Base-by-base conservation (phyloP, 2,329 filamentous ascomycete genomes). In the Fusarium subtropicale region DNA sequence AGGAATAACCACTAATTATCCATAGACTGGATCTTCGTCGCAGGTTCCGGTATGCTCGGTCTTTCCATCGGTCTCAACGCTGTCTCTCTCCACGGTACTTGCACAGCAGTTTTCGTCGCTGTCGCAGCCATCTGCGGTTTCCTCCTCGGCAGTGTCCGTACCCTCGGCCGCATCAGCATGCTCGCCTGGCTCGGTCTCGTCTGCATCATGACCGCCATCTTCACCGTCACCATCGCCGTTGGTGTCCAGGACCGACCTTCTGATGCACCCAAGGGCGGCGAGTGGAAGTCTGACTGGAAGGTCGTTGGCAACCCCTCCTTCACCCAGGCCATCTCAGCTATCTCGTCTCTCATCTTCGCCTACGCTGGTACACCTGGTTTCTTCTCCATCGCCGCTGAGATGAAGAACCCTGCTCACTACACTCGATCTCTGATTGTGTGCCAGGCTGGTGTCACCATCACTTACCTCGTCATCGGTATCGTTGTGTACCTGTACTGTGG, bases 401-500 rank as follows among this genome's bases (percentile, higher is more conserved):
- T 79, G 78, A 64, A 71, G 3, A 71, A 77, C 7, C 78, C 78
- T 1, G 50, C 50, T 2, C 58, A 73, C 11, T 79, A 76, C 16
- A 76, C 71, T 0, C 70, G 75, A 1, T 54, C 71, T 0, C 60
- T 79, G 3, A 20, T 78, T 2, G 46, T 76, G 7, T 76, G 73
- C 59, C 75, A 67, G 64, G 54, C 16, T 56, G 75, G 60, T 1
- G 71, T 81, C 2, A 72, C 78, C 1, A 39, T 78, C 16, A 78
- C 76, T 20, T 81, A 81, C 22, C 52, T 77, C 12, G 59, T 75
- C 13, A 77, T 82, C n/a, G 75, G 75, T 8, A 66, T 76, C 3
- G 80, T 84, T 0, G 79, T 85, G 4, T 85, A 85, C 73, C 78
- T 80, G 33, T 84, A 76, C 71, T 83, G 81, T 63, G 83, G 83